Evolutionary conservation across 192 early-diverging fungal genomes (phyloP).

Genomic region (Helicostylum pulchrum): DNA sequence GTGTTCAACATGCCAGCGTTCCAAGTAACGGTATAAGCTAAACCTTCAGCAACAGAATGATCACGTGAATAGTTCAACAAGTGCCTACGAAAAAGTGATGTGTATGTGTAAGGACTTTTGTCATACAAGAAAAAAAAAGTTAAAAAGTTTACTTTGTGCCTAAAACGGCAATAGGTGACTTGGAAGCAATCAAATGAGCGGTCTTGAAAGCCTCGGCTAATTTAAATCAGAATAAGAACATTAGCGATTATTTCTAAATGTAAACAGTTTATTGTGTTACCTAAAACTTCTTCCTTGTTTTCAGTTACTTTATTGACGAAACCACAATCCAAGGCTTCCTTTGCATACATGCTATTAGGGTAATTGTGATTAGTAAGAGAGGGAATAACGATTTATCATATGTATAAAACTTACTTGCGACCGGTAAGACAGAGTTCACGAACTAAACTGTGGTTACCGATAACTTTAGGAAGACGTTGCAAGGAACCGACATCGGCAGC

Average conservation of each 20-base stretch:
- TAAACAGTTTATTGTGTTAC: slow-evolving; percentile 33
- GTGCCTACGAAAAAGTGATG: slow-evolving; percentile 39
- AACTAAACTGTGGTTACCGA: slow-evolving; percentile 87
- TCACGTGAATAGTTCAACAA: slow-evolving; percentile 90
- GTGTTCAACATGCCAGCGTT: slow-evolving; percentile 81
- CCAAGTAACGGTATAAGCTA: slow-evolving; percentile 88
- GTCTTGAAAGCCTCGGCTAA: slow-evolving; percentile 61
- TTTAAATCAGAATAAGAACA: background rate
- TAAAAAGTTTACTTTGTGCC: slow-evolving; percentile 73
- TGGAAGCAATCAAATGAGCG: slow-evolving; percentile 75
- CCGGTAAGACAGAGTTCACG: slow-evolving; percentile 89
- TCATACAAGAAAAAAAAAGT: background rate
- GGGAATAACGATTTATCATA: too few species aligned
- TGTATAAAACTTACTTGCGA: slow-evolving; percentile 47
- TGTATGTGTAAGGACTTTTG: background rate
- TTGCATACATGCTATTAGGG: slow-evolving; percentile 41
- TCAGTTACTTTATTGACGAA: slow-evolving; percentile 55
- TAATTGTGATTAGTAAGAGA: background rate
- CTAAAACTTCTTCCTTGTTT: slow-evolving; percentile 40
- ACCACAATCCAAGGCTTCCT: slow-evolving; percentile 58
- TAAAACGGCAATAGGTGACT: slow-evolving; percentile 82
- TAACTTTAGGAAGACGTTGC: slow-evolving; percentile 93
- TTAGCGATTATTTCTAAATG: background rate
- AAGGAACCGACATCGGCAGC: slow-evolving; percentile 92
- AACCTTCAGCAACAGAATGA: slow-evolving; percentile 84